phyloP scores from a whole-genome alignment of 345 rosid species.

The Hypericum perforatum region DNA sequence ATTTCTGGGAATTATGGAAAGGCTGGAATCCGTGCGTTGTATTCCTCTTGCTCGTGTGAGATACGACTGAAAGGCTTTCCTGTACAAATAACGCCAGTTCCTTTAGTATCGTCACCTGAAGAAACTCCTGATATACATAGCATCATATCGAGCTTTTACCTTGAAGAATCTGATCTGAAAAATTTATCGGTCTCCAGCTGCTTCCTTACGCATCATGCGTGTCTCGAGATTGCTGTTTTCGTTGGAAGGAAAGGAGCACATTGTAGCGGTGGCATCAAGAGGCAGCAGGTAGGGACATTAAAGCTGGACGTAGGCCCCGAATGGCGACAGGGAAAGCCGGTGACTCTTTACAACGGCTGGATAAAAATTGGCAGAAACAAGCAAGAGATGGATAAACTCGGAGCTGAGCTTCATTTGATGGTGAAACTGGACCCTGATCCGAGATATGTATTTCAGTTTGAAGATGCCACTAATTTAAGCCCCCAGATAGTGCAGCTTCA shows the following conservation, averaged over 20 bases:
- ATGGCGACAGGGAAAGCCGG: constrained; percentile 75
- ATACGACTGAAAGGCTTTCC: constrained; percentile 90
- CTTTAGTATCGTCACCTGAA: constrained; percentile 61
- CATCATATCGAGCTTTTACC: constrained; percentile 76
- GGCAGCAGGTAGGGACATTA: constrained; percentile 76
- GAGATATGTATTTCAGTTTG: constrained; percentile 85
- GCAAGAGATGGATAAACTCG: constrained; percentile 48
- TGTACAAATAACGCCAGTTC: constrained; percentile 58
- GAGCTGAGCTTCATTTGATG: constrained; percentile 75
- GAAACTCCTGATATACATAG: constrained; percentile 65
- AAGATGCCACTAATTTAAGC: constrained; percentile 67
- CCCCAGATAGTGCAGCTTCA: constrained; percentile 95
- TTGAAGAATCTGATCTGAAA: constrained; percentile 82
- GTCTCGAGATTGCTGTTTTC: constrained; percentile 63
- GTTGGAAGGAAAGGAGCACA: constrained; percentile 51
- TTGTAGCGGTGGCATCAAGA: constrained; percentile 67
- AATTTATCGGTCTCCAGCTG: constrained; percentile 67
- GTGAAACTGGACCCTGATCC: constrained; percentile 95
- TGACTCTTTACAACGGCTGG: constrained; percentile 80
- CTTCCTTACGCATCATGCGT: constrained; percentile 58
- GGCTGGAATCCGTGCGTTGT: constrained; percentile 34
- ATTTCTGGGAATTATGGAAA: constrained; percentile 39
- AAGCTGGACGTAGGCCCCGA: constrained; percentile 78
- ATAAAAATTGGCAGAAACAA: constrained; percentile 77
- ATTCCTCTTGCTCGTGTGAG: constrained; percentile 64